Evolutionary conservation across 768 basidiomycete species (phyloP), one percentile per base, ranked within the genome.

Genomic region (Suillus plorans): DNA sequence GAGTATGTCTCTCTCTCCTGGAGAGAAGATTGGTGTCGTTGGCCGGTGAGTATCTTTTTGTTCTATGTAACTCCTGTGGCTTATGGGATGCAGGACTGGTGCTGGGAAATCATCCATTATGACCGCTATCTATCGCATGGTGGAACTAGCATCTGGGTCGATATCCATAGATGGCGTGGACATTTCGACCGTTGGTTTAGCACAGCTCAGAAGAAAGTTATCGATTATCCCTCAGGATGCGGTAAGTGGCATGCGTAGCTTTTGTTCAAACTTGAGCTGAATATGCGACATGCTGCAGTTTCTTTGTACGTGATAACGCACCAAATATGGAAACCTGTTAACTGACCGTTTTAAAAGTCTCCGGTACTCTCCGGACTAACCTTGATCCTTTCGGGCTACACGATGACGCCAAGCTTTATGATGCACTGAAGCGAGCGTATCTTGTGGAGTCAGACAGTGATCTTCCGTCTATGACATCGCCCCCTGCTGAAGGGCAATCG

Each of bases 21-120:
- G 91, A 5, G 95, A 98, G 78, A 96, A 97, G 78, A 88, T 99
- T 67, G 95, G 95, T 36, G 91, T 97, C 61, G 91, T 97, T 56
- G 94, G 94, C 28, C 70, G 86, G 75, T 84, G 71, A 2, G 77
- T 63, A 12, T 25, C 56, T 37, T 53, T 18, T 52, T 52, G 16
- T 53, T 3, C 39, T 77, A 66, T 42, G 63, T 66, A 22, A 16
- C 22, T 55, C 4, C 52, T 53, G 52, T 45, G 47, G 25, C 42
- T 62, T 22, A 59, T 44, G 37, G 53, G 7, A 42, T 58, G 44
- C 66, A 85, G 86, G 70, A 95, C 94, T 20, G 94, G 94, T 58
- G 94, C 94, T 0, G 94, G 94, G 45, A 94, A 97, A 77, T 91
- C 90, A 20, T 91, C 91, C 1, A 90, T 98, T 64, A 91, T 97